These are phyloP conservation scores for Lasiodiplodia hormozganensis DNA, from an alignment of 2,329 filamentous ascomycete species.

Conservation along the genomic window DNA sequence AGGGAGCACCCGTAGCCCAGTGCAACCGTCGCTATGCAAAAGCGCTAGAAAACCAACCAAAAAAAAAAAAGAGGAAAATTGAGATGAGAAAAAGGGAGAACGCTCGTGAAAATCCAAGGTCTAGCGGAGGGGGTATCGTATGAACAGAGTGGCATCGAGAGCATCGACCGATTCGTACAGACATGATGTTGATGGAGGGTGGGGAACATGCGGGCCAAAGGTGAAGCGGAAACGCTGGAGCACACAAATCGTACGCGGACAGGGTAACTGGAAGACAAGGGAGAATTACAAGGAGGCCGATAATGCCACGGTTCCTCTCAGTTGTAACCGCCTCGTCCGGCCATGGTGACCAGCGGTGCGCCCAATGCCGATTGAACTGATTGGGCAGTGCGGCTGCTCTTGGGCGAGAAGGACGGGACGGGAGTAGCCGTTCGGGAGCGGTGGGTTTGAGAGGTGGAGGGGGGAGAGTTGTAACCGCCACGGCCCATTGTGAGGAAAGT, in stretches of 20 bases:
- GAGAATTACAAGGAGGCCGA: neutral
- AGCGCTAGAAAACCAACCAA: slow-evolving; percentile 3
- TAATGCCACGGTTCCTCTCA: slow-evolving; percentile 21
- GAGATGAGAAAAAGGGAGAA: neutral
- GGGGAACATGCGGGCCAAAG: neutral
- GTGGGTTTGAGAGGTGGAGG: neutral
- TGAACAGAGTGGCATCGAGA: neutral
- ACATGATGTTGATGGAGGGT: slow-evolving; percentile 2
- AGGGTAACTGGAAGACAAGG: neutral
- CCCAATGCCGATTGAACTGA: neutral
- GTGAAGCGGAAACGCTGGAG: neutral
- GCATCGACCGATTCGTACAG: slow-evolving; percentile 7
- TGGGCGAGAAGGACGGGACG: neutral
- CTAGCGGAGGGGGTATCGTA: slow-evolving; percentile 16
- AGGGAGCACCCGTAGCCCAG: slow-evolving; percentile 1
- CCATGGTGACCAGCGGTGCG: slow-evolving; percentile 9
- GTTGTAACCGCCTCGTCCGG: slow-evolving; percentile 37
- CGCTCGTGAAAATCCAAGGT: neutral
- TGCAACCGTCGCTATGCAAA: slow-evolving; percentile 29
- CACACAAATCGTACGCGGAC: neutral
- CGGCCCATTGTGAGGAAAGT: slow-evolving; percentile 8
- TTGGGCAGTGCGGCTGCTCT: neutral
- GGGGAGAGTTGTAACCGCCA: slow-evolving; percentile 32
- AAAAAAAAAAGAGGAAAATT: slow-evolving; percentile 1
- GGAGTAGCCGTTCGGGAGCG: neutral